phyloP scores from a whole-genome alignment of 164 flowering plant species.

The Nymphaea colorata region DNA sequence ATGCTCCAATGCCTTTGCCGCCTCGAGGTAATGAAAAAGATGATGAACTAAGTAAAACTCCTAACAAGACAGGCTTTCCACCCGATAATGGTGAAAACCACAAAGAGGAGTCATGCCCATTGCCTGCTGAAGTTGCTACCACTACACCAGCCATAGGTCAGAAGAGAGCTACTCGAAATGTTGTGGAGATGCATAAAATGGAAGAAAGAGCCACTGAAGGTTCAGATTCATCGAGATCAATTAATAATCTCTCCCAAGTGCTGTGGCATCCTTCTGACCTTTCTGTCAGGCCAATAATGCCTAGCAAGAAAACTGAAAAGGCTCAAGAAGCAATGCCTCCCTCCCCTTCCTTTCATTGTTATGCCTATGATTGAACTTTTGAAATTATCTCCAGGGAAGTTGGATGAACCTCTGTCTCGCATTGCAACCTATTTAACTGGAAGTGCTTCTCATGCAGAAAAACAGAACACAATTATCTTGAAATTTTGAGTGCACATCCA shows the following conservation, averaged over 20 bases:
- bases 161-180: conserved; percentile 10
- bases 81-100: conserved; percentile 34
- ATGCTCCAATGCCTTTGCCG: conserved; percentile 25
- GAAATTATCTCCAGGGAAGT: too few species aligned
- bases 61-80: conserved; percentile 18
- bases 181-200: conserved; percentile 24
- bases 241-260: conserved; percentile 41
- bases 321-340: not conserved
- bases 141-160: conserved; percentile 54
- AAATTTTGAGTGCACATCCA: conserved; percentile 60
- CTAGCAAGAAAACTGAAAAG: too few species aligned
- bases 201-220: conserved; percentile 33
- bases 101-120: conserved; percentile 34
- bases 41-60: conserved; percentile 15
- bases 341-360: conserved; percentile 3
- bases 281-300: conserved; percentile 23
- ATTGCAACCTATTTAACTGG: too few species aligned
- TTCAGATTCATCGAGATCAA: conserved; percentile 38
- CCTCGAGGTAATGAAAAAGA: conserved; percentile 18
- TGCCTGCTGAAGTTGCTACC: conserved; percentile 35
- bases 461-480: conserved; percentile 47
- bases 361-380: too few species aligned
- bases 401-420: too few species aligned
- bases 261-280: conserved; percentile 96
- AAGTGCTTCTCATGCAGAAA: too few species aligned